Base-by-base conservation (phyloP, 148 eudicot species). In the Diospyros lotus region DNA sequence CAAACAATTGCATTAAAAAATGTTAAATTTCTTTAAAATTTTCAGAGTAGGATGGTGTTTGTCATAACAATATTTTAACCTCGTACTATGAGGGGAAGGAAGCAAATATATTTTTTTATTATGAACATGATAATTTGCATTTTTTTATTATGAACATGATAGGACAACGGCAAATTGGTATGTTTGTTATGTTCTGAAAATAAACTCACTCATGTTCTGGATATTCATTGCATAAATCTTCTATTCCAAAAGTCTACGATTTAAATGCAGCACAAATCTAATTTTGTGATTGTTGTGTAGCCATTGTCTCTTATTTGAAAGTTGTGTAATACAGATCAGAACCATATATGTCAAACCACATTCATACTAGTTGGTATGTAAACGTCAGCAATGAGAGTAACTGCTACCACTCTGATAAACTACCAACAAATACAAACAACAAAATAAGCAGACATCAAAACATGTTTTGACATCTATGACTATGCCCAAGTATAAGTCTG, bases 1-100 rank as follows among this genome's bases (percentile, higher is more conserved):
- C 72, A 64, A 77, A 50, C 6, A 64, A 44, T 62, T 77, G 69
- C 74, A 51, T 64, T 56, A 43, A 42, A 55, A 48, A 1, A 62
- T 11, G 44, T 69, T 62, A 43, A 54, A 42, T 51, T 53, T 11
- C 7, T 46, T 40, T 18, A 3, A 18, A 42, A 15, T 9, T 40
- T 14, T 58, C 53, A n/a, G 41, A 61, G 42, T 14, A 38, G 59
- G 18, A 58, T 44, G 63, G 4, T 51, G 28, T 28, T 28, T 28
- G 0, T 28, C 28, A 28, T 28, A 28, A 28, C 28, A 28, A 28
- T 28, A 28, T 28, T 28, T 28, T 28, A 28, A 28, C 28, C 28
- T 28, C 28, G 28, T 28, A 28, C 28, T 28, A 28, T 28, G 28
- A 28, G 28, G 28, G 28, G 28, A 28, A 28, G 3, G 12, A 53